Base-by-base conservation (phyloP, 192 early-diverging fungal species). In the Coemansia sp. region DNA sequence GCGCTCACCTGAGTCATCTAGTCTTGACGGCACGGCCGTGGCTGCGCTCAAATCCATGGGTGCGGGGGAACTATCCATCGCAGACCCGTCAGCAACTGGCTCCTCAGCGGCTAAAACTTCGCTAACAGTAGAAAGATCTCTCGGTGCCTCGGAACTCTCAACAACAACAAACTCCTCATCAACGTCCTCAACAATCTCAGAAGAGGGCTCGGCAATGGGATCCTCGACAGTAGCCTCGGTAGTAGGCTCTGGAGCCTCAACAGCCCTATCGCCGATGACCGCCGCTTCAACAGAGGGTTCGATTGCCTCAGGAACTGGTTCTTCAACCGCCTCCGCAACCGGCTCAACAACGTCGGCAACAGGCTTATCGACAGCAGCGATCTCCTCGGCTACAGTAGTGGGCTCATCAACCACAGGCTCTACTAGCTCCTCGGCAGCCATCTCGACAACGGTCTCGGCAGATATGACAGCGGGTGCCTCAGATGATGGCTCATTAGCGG, bases 1-100 rank as follows among this genome's bases (percentile, higher is more conserved):
- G 27, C 62, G 55, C 70, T 66, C 76, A 17, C 37, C 64, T 6
- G 36, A 32, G 62, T 63, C 57, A 32, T 34, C 70, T 27, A 38
- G 66, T 31, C 23, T 34, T 31, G 45, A 45, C 25, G 45, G 63
- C 51, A 29, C 51, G n/a, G 51, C 27, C 9, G 27, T n/a, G 25
- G 11, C 12, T 55, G 27, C 48, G 48, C 48, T 51, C 48, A 3
- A 11, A 51, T 51, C 23, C 48, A 25, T 25, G 21, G 48, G 21
- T 25, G 23, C 51, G 27, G 51, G 51, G 23, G 51, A 25, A 25
- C 19, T 3, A 8, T 42, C 58, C 5, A 15, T 12, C n/a, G 32
- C 19, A 32, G 23, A 23, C 62, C 67, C 71, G 2, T 53, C 64
- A 15, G 62, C 51, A 42, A 44, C 62, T 37, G 65, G 45, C 14